A percentile compares a stretch with the other conserved stretches of the same genome.
These are phyloP conservation scores for Paracamarosporium sp. DNA, from an alignment of 2,329 filamentous ascomycete genomes.

Conservation along the genomic window DNA sequence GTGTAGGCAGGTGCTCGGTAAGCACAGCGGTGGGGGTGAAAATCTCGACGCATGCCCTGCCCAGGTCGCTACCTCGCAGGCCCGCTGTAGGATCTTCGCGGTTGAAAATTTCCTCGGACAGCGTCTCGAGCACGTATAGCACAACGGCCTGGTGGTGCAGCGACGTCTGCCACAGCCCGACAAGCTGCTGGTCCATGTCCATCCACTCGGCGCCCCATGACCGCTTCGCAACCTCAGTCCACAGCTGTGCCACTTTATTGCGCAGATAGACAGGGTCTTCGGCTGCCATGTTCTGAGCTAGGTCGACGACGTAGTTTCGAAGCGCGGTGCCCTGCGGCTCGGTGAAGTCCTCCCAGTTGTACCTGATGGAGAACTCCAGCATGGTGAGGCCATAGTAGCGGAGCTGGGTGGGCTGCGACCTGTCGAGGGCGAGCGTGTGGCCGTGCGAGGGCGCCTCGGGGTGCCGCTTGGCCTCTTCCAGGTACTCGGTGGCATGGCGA, in stretches of 20 bases:
- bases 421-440: conserved; percentile 79
- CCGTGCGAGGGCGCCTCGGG: conserved; percentile 84
- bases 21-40: conserved; percentile 83
- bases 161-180: conserved; percentile 75
- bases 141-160: conserved; percentile 82
- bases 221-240: conserved; percentile 93
- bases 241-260: conserved; percentile 93
- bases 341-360: conserved; percentile 79
- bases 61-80: conserved; percentile 81
- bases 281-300: conserved; percentile 73
- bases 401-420: conserved; percentile 77
- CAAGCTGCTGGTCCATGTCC: conserved; percentile 87
- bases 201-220: conserved; percentile 93
- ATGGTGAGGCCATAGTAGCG: conserved; percentile 94
- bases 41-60: conserved; percentile 90
- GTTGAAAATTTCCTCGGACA: conserved; percentile 94
- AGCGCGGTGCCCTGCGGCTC: conserved; percentile 72
- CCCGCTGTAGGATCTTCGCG: conserved; percentile 87
- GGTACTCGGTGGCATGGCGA: conserved; percentile 80
- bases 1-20: conserved; percentile 75
- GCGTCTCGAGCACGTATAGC: conserved; percentile 83
- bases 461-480: conserved; percentile 83
- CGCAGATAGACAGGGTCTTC: conserved; percentile 82
- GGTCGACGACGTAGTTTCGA: conserved; percentile 77
- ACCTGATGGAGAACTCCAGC: conserved; percentile 86